Evolutionary conservation across 2,329 filamentous ascomycete genomes (phyloP).

Genomic region (Penicillium glabrum): DNA sequence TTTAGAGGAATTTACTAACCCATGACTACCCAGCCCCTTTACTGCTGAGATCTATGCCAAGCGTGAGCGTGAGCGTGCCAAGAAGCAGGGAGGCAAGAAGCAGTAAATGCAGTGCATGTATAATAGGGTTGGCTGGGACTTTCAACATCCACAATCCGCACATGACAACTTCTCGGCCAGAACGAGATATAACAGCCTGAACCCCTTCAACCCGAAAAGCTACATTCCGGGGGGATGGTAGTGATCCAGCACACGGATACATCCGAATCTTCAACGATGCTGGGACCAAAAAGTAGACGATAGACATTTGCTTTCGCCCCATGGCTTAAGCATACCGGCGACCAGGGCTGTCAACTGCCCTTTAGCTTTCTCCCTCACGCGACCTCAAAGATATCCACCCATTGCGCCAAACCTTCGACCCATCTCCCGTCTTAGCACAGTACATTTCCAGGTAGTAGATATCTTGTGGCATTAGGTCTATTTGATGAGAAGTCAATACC

Average conservation of each 20-base stretch:
- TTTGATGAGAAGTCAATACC: background rate
- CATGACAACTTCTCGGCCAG: slow-evolving; percentile 11
- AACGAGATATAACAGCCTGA: slow-evolving; percentile 5
- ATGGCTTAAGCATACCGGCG: background rate
- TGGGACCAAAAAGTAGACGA: slow-evolving; percentile 22
- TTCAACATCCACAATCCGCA: slow-evolving; percentile 32
- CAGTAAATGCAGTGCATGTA: slow-evolving; percentile 28
- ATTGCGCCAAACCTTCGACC: background rate
- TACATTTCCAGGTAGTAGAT: background rate
- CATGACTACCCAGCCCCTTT: slow-evolving; percentile 63
- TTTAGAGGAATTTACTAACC: background rate
- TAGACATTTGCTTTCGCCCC: slow-evolving; percentile 16
- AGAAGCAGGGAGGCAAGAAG: slow-evolving; percentile 39
- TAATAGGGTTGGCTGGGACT: slow-evolving; percentile 21
- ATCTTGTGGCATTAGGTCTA: background rate
- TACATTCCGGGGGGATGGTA: background rate
- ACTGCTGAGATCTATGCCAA: slow-evolving; percentile 91
- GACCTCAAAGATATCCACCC: slow-evolving; percentile 1
- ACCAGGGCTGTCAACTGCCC: slow-evolving; percentile 3
- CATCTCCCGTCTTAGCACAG: background rate
- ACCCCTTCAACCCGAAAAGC: background rate
- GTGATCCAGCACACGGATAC: slow-evolving; percentile 15
- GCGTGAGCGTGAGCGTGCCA: slow-evolving; percentile 47
- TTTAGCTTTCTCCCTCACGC: slow-evolving; percentile 13
- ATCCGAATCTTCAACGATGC: slow-evolving; percentile 30